A percentile compares a stretch with the other conserved stretches of the same genome.
Evolutionary conservation across 768 basidiomycete species (phyloP).

Genomic region (Hypsizygus marmoreus): DNA sequence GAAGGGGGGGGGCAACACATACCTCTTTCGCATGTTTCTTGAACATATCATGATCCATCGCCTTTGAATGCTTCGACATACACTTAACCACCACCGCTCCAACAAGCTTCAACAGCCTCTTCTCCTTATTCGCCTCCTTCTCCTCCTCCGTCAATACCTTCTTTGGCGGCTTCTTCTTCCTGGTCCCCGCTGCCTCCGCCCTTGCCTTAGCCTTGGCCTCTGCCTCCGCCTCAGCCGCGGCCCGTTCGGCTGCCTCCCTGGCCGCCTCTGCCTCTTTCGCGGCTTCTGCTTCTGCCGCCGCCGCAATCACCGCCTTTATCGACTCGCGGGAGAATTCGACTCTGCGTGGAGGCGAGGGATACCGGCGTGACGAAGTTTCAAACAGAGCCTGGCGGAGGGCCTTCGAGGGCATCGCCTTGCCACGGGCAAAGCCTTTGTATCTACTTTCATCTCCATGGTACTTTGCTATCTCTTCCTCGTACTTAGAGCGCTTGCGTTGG

Average conservation of each 20-base stretch:
- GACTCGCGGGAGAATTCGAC: constrained; percentile 23
- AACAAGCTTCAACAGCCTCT: constrained; percentile 78
- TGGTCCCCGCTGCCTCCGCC: constrained; percentile 27
- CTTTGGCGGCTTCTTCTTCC: constrained; percentile 38
- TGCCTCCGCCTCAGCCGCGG: constrained; percentile 30
- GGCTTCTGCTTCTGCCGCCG: constrained; percentile 31
- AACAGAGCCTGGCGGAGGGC: too few species aligned
- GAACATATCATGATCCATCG: constrained; percentile 79
- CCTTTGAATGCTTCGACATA: constrained; percentile 86
- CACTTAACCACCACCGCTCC: constrained; percentile 88
- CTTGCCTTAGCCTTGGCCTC: constrained; percentile 28
- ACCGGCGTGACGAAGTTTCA: too few species aligned
- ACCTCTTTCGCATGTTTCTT: constrained; percentile 97
- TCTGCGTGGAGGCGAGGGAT: neutral
- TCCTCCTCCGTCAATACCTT: constrained; percentile 55
- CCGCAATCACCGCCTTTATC: constrained; percentile 37
- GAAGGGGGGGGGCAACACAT: too few species aligned
- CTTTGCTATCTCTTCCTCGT: constrained; percentile 5
- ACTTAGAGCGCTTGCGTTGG: constrained; percentile 11
- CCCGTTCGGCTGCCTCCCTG: constrained; percentile 31
- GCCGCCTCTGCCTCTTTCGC: constrained; percentile 32
- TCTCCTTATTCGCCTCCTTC: constrained; percentile 76
- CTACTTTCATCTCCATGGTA: too few species aligned
- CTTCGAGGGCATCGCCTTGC: too few species aligned
- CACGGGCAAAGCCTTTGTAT: too few species aligned